phyloP scores from a whole-genome alignment of 768 basidiomycete genomes.

The Boletus vermiculosoides region DNA sequence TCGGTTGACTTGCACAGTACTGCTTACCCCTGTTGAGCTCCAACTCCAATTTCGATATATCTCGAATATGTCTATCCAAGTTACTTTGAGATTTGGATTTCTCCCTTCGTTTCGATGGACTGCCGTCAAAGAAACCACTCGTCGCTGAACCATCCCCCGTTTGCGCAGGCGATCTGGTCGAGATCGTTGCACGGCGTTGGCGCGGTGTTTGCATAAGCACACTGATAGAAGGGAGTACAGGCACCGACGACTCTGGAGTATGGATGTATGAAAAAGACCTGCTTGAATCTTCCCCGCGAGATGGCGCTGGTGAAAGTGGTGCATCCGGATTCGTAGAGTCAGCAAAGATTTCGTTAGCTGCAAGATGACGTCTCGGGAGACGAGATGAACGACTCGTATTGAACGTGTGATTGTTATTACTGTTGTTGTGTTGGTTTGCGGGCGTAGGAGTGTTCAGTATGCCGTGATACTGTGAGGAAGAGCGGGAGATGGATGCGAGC shows the following conservation, averaged over 20 bases:
- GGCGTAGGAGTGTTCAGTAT: constrained; percentile 36
- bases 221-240: constrained; percentile 19
- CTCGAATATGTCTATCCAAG: constrained; percentile 64
- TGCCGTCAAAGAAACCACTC: constrained; percentile 40
- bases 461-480: constrained; percentile 37
- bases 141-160: constrained; percentile 22
- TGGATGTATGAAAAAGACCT: constrained; percentile 25
- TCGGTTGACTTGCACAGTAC: neutral
- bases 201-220: constrained; percentile 34
- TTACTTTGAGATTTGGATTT: constrained; percentile 68
- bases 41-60: constrained; percentile 60
- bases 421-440: constrained; percentile 5
- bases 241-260: constrained; percentile 19
- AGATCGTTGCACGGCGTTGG: constrained; percentile 62
- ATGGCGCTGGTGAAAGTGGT: constrained; percentile 23
- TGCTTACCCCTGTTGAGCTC: constrained; percentile 63
- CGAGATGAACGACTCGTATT: constrained; percentile 37
- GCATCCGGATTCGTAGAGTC: constrained; percentile 26
- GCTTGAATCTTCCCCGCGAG: constrained; percentile 14
- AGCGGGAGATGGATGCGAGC: constrained; percentile 53
- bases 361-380: constrained; percentile 59
- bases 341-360: constrained; percentile 70
- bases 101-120: constrained; percentile 63
- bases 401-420: constrained; percentile 1
- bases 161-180: constrained; percentile 57